Conservation (phyloP, 2,329 filamentous ascomycete species). For the Anthostomella pinea region DNA sequence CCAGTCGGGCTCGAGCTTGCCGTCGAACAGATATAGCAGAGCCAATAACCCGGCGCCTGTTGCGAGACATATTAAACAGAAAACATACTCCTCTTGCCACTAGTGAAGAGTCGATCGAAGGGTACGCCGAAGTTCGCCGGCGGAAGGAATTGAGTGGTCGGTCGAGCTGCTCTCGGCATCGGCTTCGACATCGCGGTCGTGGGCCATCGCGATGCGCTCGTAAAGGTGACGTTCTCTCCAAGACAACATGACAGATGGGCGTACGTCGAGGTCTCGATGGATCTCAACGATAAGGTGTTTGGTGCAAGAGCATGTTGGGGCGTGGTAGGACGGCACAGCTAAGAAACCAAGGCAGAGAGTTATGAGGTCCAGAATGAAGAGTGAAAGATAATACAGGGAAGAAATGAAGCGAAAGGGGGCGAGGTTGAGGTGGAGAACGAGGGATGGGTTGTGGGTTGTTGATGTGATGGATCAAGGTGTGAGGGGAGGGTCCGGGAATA, state of each 20-base stretch:
- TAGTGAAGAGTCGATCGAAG: conserved; percentile 30
- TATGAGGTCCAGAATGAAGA: not conserved
- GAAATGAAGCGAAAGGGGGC: not conserved
- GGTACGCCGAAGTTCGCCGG: conserved; percentile 20
- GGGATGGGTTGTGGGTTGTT: no score
- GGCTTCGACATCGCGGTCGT: conserved; percentile 6
- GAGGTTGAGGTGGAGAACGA: no score
- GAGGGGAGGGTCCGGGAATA: no score
- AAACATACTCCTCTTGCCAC: conserved; percentile 38
- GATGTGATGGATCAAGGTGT: no score
- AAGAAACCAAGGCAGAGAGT: not conserved
- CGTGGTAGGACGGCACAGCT: not conserved
- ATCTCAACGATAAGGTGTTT: not conserved
- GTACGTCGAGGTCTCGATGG: not conserved
- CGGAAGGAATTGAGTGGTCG: conserved; percentile 18
- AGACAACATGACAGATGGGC: conserved; percentile 5
- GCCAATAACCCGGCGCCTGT: conserved; percentile 27
- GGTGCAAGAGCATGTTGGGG: no score
- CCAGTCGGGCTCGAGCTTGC: conserved; percentile 30
- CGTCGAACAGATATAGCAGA: conserved; percentile 32
- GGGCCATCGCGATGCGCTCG: conserved; percentile 3
- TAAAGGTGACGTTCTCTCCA: conserved; percentile 4
- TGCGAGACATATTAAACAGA: conserved; percentile 28
- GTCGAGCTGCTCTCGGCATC: conserved; percentile 10
- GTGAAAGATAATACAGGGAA: not conserved